Conservation (phyloP, 2,329 filamentous ascomycete species). For the Sporothrix mexicana region DNA sequence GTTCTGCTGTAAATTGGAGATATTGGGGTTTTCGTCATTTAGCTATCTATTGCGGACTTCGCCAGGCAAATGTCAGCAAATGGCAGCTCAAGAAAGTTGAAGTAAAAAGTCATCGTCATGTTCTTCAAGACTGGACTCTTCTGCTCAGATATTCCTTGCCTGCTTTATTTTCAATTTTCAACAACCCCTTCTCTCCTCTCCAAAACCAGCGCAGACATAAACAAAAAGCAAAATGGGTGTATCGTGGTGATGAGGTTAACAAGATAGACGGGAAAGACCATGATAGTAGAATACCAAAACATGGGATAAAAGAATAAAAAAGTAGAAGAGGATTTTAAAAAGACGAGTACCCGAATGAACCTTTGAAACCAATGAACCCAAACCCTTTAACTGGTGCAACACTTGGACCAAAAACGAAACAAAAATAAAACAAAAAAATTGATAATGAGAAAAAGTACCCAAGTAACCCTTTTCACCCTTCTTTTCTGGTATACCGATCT, state of each 20-base stretch:
- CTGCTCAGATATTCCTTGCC: not conserved
- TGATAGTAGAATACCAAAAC: slow-evolving; percentile 9
- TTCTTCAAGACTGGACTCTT: not conserved
- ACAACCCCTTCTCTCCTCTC: not conserved
- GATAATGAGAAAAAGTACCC: slow-evolving; percentile 15
- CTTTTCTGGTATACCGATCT: slow-evolving; percentile 15
- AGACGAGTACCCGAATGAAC: slow-evolving; percentile 5
- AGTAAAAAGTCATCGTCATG: slow-evolving; percentile 19
- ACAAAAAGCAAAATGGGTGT: not conserved
- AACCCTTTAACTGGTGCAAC: not conserved
- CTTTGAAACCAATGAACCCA: slow-evolving; percentile 8
- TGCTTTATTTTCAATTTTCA: not conserved
- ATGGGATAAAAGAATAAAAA: slow-evolving; percentile 16
- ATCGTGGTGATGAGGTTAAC: not conserved
- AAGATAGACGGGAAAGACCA: not conserved
- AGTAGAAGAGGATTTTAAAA: slow-evolving; percentile 1
- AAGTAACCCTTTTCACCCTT: slow-evolving; percentile 1
- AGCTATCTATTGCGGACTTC: not conserved
- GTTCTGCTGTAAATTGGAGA: not conserved
- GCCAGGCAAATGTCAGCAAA: slow-evolving; percentile 8
- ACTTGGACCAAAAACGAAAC: too few relatives aligned
- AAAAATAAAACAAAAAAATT: not conserved
- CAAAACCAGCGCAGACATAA: not conserved
- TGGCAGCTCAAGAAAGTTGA: not conserved
- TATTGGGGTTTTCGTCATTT: slow-evolving; percentile 23